phyloP scores from a whole-genome alignment of 192 early-diverging fungal genomes.

The Coemansia sp. region DNA sequence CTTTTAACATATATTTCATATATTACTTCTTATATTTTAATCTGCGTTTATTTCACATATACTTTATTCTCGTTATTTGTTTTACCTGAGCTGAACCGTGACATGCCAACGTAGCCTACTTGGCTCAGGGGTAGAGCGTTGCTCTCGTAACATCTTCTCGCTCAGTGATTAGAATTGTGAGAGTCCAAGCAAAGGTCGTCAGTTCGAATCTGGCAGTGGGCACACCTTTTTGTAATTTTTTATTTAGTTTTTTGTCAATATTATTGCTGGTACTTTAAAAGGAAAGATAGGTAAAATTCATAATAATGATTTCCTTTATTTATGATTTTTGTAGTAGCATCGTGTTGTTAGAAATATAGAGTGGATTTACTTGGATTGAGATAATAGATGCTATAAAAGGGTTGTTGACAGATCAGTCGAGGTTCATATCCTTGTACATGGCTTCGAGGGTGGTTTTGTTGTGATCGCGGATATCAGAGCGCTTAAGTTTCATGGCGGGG shows the following conservation, averaged over 20 bases:
- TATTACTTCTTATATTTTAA: too few relatives aligned
- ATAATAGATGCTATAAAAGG: too few relatives aligned
- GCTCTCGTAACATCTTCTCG: too few relatives aligned
- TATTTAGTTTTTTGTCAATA: constrained; percentile 3
- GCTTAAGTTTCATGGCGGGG: constrained; percentile 89
- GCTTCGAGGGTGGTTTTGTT: constrained; percentile 52
- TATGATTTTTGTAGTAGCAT: too few relatives aligned
- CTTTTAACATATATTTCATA: too few relatives aligned
- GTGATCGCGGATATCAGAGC: constrained; percentile 69
- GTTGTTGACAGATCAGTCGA: not conserved
- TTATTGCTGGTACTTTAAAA: constrained; percentile 6
- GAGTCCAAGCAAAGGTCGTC: constrained; percentile 22
- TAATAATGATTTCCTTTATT: too few relatives aligned
- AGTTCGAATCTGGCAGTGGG: constrained; percentile 40
- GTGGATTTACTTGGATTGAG: too few relatives aligned
- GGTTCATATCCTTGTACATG: constrained; percentile 24
- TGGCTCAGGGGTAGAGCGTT: constrained; percentile 43
- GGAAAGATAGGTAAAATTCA: not conserved
- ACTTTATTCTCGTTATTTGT: too few relatives aligned
- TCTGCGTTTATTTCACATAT: too few relatives aligned
- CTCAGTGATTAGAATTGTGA: not conserved
- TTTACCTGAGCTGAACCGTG: not conserved
- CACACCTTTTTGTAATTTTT: constrained; percentile 6
- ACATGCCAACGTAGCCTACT: constrained; percentile 10
- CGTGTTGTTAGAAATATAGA: too few relatives aligned